A percentile compares a stretch with the other conserved stretches of the same genome.
These are phyloP conservation scores for Seiridium unicorne DNA, from an alignment of 2,329 filamentous ascomycete species.

Conservation along the genomic window DNA sequence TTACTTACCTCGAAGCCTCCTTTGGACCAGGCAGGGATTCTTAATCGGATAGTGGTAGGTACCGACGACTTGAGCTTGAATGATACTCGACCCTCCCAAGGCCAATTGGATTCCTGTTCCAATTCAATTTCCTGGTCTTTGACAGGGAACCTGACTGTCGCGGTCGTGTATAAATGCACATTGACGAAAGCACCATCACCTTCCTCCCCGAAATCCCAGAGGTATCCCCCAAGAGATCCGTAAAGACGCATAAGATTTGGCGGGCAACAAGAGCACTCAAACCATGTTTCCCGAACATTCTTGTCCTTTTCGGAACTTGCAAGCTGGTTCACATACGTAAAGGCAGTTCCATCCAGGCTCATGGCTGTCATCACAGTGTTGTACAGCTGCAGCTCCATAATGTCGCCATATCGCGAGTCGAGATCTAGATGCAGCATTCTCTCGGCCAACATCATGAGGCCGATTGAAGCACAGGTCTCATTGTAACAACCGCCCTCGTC, in stretches of 20 bases:
- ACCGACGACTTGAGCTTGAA: conserved; percentile 38
- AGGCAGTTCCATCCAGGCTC: conserved; percentile 52
- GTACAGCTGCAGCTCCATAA: conserved; percentile 61
- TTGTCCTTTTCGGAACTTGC: conserved; percentile 49
- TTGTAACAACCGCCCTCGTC: conserved; percentile 63
- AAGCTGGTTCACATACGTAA: conserved; percentile 63
- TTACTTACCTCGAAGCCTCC: conserved; percentile 23
- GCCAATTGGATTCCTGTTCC: conserved; percentile 53
- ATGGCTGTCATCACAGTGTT: conserved; percentile 59
- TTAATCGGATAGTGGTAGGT: conserved; percentile 40
- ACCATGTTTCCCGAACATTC: conserved; percentile 55
- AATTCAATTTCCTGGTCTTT: conserved; percentile 35
- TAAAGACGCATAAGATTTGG: conserved; percentile 57
- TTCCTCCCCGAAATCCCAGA: conserved; percentile 43
- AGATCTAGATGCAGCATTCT: conserved; percentile 53
- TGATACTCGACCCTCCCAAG: conserved; percentile 51
- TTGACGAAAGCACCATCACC: conserved; percentile 37
- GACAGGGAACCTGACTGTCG: conserved; percentile 38
- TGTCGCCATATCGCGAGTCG: conserved; percentile 51
- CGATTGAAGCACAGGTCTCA: conserved; percentile 61
- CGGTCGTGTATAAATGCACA: conserved; percentile 56
- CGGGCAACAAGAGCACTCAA: conserved; percentile 58
- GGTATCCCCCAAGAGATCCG: conserved; percentile 54
- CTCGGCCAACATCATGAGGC: conserved; percentile 59
- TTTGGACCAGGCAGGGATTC: conserved; percentile 53